phyloP scores from a whole-genome alignment of 495 filamentous ascomycete species.

The Xylaria telfairii region DNA sequence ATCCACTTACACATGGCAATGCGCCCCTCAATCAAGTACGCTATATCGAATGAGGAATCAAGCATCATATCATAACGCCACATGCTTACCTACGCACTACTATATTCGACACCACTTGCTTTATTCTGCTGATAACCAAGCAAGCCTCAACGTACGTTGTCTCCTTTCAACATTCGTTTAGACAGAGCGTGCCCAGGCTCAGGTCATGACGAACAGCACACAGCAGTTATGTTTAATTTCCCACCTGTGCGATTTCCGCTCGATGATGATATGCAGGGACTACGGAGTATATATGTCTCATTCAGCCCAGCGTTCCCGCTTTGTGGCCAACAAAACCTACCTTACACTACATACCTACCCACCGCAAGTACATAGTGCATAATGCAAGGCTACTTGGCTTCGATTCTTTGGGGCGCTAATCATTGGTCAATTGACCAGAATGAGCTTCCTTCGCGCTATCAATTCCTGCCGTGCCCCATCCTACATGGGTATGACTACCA shows the following conservation, averaged over 20 bases:
- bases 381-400: neutral
- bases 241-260: neutral
- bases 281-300: neutral
- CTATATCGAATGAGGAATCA: neutral
- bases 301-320: too few relatives aligned
- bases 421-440: neutral
- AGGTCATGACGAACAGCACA: neutral
- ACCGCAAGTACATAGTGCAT: neutral
- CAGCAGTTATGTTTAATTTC: neutral
- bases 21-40: neutral
- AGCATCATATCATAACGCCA: neutral
- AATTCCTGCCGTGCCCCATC: neutral
- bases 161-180: neutral
- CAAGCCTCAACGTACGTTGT: neutral
- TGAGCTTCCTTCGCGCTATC: conserved; percentile 9
- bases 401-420: neutral
- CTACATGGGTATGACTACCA: neutral
- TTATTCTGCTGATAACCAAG: neutral
- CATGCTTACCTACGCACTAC: neutral
- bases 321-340: neutral
- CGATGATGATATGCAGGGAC: neutral
- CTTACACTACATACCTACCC: too few relatives aligned
- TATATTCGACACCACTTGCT: neutral
- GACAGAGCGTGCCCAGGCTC: neutral
- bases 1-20: conserved; percentile 18